Evolutionary conservation across 371 early-diverging fungal species (phyloP).

Genomic region (Haplosporangium sp.): DNA sequence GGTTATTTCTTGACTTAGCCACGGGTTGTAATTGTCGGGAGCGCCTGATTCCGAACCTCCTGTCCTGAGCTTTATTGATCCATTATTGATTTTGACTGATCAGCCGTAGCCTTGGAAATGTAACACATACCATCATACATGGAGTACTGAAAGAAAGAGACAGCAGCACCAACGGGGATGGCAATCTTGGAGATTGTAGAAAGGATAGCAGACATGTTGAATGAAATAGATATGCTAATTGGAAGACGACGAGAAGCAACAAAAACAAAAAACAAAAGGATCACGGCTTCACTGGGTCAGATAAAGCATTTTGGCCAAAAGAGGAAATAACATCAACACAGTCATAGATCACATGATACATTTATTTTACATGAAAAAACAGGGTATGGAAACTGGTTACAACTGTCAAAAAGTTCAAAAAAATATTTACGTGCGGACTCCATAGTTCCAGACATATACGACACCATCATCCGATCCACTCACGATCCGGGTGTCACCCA

Average conservation of each 20-base stretch:
- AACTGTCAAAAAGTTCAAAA: not conserved
- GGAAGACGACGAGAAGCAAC: not conserved
- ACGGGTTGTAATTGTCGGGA: too few species aligned
- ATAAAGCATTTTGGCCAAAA: too few species aligned
- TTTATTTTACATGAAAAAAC: not conserved
- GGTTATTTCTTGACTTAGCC: too few species aligned
- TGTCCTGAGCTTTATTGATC: not conserved
- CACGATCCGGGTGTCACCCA: slow-evolving; percentile 90
- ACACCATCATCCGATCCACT: slow-evolving; percentile 89
- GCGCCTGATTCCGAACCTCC: not conserved
- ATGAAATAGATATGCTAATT: not conserved
- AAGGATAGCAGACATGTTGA: slow-evolving; percentile 55
- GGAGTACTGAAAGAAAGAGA: slow-evolving; percentile 79
- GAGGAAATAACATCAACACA: slow-evolving; percentile 1
- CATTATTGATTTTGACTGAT: not conserved
- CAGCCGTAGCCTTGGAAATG: not conserved
- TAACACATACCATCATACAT: slow-evolving; percentile 91
- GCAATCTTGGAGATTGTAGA: slow-evolving; percentile 73
- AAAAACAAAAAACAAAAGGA: not conserved
- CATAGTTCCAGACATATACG: slow-evolving; percentile 85
- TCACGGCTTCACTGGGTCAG: too few species aligned
- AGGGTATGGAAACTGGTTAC: not conserved
- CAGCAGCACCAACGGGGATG: slow-evolving; percentile 74
- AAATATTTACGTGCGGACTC: slow-evolving; percentile 23
- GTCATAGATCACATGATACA: slow-evolving; percentile 1